Conservation (phyloP, 2,329 filamentous ascomycete species). For the Pseudogymnoascus sp. region DNA sequence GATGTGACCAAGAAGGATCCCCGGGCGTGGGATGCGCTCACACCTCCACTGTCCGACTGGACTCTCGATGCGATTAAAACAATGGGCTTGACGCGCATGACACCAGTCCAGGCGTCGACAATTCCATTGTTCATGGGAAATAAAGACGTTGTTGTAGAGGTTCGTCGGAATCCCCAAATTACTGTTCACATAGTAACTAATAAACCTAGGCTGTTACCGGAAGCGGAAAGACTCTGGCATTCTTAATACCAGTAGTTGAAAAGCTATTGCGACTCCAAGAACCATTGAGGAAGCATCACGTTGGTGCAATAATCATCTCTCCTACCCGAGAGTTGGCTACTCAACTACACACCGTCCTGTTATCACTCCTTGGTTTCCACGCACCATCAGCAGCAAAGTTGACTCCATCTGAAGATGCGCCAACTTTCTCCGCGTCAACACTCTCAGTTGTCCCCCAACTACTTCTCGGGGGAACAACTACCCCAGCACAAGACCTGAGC, state of each 20-base stretch:
- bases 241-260: slow-evolving; percentile 74
- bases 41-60: slow-evolving; percentile 69
- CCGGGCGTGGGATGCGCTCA: slow-evolving; percentile 58
- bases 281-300: slow-evolving; percentile 78
- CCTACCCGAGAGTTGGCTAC: slow-evolving; percentile 86
- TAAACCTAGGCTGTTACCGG: slow-evolving; percentile 65
- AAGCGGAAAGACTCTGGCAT: slow-evolving; percentile 82
- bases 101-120: slow-evolving; percentile 87
- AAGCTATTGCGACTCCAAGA: slow-evolving; percentile 72
- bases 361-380: slow-evolving; percentile 74
- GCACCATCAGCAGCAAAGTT: slow-evolving; percentile 62
- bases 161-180: slow-evolving; percentile 24
- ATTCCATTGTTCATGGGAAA: slow-evolving; percentile 82
- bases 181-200: slow-evolving; percentile 13
- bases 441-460: slow-evolving; percentile 72
- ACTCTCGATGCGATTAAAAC: slow-evolving; percentile 71
- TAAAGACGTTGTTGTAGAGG: slow-evolving; percentile 87
- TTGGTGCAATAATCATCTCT: slow-evolving; percentile 84
- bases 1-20: slow-evolving; percentile 35
- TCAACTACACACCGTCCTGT: slow-evolving; percentile 78
- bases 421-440: slow-evolving; percentile 36
- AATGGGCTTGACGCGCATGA: slow-evolving; percentile 83
- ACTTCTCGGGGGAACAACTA: slow-evolving; percentile 73
- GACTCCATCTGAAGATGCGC: slow-evolving; percentile 46
- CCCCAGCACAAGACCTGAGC: slow-evolving; percentile 76